Evolutionary conservation across 75 land plant genomes (phyloP), one percentile per base, ranked within the genome.

Genomic region (Cunninghamia lanceolata): DNA sequence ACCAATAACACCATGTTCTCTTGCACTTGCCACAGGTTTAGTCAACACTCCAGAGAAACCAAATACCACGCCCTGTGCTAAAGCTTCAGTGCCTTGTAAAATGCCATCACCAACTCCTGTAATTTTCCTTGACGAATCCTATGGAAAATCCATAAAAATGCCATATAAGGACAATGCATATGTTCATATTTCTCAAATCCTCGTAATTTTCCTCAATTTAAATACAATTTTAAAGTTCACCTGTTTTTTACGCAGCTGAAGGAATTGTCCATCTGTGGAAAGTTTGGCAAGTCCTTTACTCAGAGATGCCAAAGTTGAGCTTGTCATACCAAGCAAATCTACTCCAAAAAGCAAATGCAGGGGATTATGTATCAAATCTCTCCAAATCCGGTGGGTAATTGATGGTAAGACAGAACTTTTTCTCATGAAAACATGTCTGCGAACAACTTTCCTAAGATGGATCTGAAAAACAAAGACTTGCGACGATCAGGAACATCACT

Each of bases 51-150:
- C 99, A 85, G 97, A 92, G 0, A 98, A 87, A 35, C 99, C 99
- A 97, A 94, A 98, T 66, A 95, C 97, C 84, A 98, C 79, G 86
- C 99, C 99, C 82, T 98, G 99, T 43, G 97, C 99, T 83, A 98
- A 85, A 82, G 99, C 97, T 87, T 95, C 96, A 70, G 96, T 94
- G 80, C 99, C 99, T 92, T 95, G 96, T 53, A 92, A 86, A 77
- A 98, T 81, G n/a, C 99, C 99, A 93, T 95, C 97, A 77, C 99
- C 89, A 16, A 98, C 92, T 66, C 99, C 99, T 85, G 93, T 92
- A 68, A 98, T 93, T 87, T 92, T 95, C 84, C 98, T 92, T 54
- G 96, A 93, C 0, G 38, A 53, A 83, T 50, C 84, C 82, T 80
- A 43, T 3, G n/a, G 47, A 80, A n/a, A 80, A 45, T 39, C 80